Evolutionary conservation across 2,329 filamentous ascomycete genomes (phyloP), one percentile per base, ranked within the genome.

Genomic region (Ceratocystis papillata): DNA sequence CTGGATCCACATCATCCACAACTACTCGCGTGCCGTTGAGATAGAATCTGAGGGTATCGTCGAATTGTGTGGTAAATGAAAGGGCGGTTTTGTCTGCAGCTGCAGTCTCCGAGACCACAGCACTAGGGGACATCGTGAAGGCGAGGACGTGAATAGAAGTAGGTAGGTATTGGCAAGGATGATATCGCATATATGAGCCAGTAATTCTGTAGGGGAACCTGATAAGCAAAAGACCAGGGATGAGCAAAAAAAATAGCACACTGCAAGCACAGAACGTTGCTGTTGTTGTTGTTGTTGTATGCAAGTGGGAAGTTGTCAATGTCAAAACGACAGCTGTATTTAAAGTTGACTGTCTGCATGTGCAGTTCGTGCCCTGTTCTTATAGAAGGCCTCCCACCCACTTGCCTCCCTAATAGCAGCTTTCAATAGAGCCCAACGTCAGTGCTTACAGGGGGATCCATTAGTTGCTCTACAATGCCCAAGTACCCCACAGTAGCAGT

Each of bases 11-110:
- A 12, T 89, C 83, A 70, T 96, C 92, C 17, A 99, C 79, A 1
- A 87, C 83, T 17, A 97, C 88, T 70, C 87, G 89, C 1, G 93
- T 96, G 69, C 94, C 94, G 74, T 99, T 99, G 63, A 99, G 84
- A 74, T 91, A 97, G 79, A 97, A 97, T 20, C 87, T 83, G 67
- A 97, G 80, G 1, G 89, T 93, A 75, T 96, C 90, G 72, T 96
- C 88, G 75, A 90, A 97, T 60, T 81, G 76, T 64, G 87, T 85
- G 1, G 89, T 94, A 63, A 96, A 76, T 22, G 67, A 67, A 15
- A 68, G 62, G 5, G 62, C 62, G 6, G 53, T 48, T 10, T 59
- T 41, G 22, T 64, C 65, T 33, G 37, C 33, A 20, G 65, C 65
- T 33, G 37, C 33, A 20, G 65, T 37, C 15, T 30, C 53, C 2